Conservation (phyloP, 169 alveolate genomes). For the Eimeria maxima region DNA sequence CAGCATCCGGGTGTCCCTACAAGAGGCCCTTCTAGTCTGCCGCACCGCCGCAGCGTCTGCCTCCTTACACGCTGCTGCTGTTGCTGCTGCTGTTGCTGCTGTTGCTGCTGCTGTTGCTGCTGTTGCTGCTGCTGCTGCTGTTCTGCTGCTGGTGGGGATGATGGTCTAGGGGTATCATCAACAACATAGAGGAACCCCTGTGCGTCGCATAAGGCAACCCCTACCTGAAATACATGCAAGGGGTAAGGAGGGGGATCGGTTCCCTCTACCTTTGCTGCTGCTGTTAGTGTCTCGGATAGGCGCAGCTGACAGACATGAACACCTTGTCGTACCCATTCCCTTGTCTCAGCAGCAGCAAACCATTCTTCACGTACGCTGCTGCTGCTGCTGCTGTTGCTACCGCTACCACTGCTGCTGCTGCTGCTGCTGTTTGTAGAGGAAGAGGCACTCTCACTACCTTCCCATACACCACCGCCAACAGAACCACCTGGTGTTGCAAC, state of each 20-base stretch:
- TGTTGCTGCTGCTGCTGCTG: background rate
- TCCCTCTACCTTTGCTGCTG: slow-evolving; percentile 65
- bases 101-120: background rate
- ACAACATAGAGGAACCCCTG: background rate
- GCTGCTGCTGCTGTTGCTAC: background rate
- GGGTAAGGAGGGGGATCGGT: slow-evolving; percentile 62
- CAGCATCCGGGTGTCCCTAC: slow-evolving; percentile 35
- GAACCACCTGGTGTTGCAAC: background rate
- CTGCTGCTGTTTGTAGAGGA: background rate
- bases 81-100: background rate
- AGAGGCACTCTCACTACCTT: background rate
- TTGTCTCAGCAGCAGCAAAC: slow-evolving; percentile 49
- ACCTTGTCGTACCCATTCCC: slow-evolving; percentile 25
- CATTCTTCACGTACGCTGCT: background rate
- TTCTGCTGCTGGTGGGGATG: background rate
- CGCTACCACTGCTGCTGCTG: background rate
- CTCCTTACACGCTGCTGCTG: background rate
- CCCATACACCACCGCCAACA: background rate
- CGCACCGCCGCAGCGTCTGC: slow-evolving; percentile 22
- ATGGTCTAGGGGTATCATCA: background rate
- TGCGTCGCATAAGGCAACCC: slow-evolving; percentile 23
- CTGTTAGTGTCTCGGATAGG: slow-evolving; percentile 51
- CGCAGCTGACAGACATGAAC: slow-evolving; percentile 44
- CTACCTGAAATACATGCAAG: slow-evolving; percentile 42
- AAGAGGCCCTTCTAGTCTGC: slow-evolving; percentile 30